Base-by-base conservation (phyloP, 1,284 basidiomycete species). In the Rhodofomes roseus region DNA sequence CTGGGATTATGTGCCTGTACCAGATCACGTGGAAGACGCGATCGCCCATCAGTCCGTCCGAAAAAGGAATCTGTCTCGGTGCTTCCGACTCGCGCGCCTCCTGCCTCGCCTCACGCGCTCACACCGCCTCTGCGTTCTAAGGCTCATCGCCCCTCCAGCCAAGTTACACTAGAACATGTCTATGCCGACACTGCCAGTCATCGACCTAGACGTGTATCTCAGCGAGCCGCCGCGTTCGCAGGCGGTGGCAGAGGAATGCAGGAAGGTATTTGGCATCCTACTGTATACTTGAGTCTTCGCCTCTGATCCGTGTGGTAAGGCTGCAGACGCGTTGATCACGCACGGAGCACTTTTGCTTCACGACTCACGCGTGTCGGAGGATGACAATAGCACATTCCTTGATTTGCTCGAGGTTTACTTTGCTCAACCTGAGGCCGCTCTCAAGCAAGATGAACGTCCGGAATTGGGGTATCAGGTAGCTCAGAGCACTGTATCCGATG, bases 381-480 rank as follows among this genome's bases (percentile, higher is more conserved):
- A 85, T 23, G 90, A 93, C 68, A 96, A 96, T 70, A 74, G 80
- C 50, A 77, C 77, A 14, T 95, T 95, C 72, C 81, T 96, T 39
- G 90, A 93, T 73, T 77, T 95, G 41, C 81, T 94, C 54, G 88
- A 90, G 70, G 92, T 95, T 71, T 97, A 97, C 73, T 97, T 96
- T 71, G 81, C 82, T 2, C 93, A 94, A 70, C 80, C 86, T 0
- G 69, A 80, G 29, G 76, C 77, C 1, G 77, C 76, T 3, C 77
- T 96, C 58, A 78, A 81, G 74, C 79, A 83, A 64, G 95, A 96
- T 63, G 88, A 93, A 70, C 82, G 87, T 16, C 92, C 93, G 0
- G 90, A 96, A 65, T 75, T 92, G 11, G 80, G 81, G 55, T 90
- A 89, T 69, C 87, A 93, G 63, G 71, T 69, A 56, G 1, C 2